Evolutionary conservation across 805 yeast genomes (phyloP).

Genomic region (Pichia deserticola): DNA sequence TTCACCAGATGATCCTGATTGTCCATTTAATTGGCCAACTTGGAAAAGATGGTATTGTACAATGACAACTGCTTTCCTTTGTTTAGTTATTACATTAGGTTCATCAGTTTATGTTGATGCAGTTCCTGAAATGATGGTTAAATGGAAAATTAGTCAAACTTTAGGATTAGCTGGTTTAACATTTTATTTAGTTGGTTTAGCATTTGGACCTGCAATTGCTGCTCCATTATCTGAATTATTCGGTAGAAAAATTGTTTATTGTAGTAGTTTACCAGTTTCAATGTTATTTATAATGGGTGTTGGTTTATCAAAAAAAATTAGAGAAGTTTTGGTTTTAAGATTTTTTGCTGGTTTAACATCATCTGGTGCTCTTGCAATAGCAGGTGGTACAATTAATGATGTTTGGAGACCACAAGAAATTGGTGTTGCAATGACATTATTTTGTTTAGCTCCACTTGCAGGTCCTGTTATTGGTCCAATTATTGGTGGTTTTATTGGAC

Average conservation of each 20-base stretch:
- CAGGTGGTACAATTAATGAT: slow-evolving; percentile 79
- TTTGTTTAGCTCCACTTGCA: slow-evolving; percentile 70
- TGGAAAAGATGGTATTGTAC: slow-evolving; percentile 61
- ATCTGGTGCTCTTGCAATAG: slow-evolving; percentile 76
- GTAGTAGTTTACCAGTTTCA: slow-evolving; percentile 52
- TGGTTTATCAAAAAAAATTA: slow-evolving; percentile 55
- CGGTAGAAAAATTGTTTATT: slow-evolving; percentile 59
- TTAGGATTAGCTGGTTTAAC: slow-evolving; percentile 63
- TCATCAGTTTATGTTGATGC: slow-evolving; percentile 67
- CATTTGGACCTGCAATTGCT: slow-evolving; percentile 61
- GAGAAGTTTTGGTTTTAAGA: slow-evolving; percentile 57
- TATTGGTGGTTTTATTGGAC: slow-evolving; percentile 65
- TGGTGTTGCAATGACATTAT: slow-evolving; percentile 71
- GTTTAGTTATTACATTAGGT: slow-evolving; percentile 68
- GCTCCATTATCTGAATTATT: slow-evolving; percentile 68
- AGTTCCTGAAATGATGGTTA: slow-evolving; percentile 41
- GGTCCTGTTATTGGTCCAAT: slow-evolving; percentile 78
- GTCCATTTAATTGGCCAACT: slow-evolving; percentile 63
- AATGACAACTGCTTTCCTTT: slow-evolving; percentile 53
- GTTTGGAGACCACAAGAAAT: slow-evolving; percentile 60
- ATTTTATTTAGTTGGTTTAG: slow-evolving; percentile 62
- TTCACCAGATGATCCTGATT: slow-evolving; percentile 46
- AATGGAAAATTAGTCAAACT: slow-evolving; percentile 50
- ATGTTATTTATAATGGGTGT: slow-evolving; percentile 72
- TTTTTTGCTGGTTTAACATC: slow-evolving; percentile 72